Conservation (phyloP, 2,329 filamentous ascomycete species). For the Cladobotryum mycophilum region DNA sequence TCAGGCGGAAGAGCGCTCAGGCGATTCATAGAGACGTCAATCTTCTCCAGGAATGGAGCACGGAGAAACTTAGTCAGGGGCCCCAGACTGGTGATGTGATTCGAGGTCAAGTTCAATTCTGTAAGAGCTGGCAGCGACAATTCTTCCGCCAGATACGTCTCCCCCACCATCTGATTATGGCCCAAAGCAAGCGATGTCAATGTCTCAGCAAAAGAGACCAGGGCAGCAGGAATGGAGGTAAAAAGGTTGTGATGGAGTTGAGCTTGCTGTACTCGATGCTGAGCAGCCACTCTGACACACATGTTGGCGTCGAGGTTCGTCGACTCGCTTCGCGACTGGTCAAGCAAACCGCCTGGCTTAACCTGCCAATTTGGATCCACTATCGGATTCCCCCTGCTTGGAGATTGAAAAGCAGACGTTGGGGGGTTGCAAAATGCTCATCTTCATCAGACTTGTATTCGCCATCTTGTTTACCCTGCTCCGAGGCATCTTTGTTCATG, state of each 20-base stretch:
- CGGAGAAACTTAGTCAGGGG: slow-evolving; percentile 60
- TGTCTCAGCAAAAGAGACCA: slow-evolving; percentile 65
- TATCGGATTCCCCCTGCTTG: slow-evolving; percentile 41
- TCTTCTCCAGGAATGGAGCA: slow-evolving; percentile 68
- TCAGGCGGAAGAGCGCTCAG: slow-evolving; percentile 59
- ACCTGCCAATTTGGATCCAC: slow-evolving; percentile 48
- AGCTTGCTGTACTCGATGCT: slow-evolving; percentile 48
- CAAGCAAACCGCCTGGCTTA: slow-evolving; percentile 57
- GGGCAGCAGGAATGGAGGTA: slow-evolving; percentile 59
- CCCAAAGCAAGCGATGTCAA: slow-evolving; percentile 68
- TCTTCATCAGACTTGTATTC: slow-evolving; percentile 47
- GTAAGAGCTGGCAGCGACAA: slow-evolving; percentile 67
- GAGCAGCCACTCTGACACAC: slow-evolving; percentile 48
- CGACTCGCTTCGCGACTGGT: slow-evolving; percentile 61
- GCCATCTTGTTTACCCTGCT: slow-evolving; percentile 29
- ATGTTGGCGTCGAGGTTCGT: slow-evolving; percentile 53
- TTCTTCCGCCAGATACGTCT: slow-evolving; percentile 58
- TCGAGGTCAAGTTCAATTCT: slow-evolving; percentile 69
- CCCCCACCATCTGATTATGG: slow-evolving; percentile 63
- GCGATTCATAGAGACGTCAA: slow-evolving; percentile 81
- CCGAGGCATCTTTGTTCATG: slow-evolving; percentile 15
- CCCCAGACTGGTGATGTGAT: slow-evolving; percentile 64
- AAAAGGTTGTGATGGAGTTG: slow-evolving; percentile 75
- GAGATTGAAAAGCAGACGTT: slow-evolving; percentile 46
- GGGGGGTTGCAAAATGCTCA: slow-evolving; percentile 53